Conservation (phyloP, 2,329 filamentous ascomycete species). For the Penicillium glabrum region DNA sequence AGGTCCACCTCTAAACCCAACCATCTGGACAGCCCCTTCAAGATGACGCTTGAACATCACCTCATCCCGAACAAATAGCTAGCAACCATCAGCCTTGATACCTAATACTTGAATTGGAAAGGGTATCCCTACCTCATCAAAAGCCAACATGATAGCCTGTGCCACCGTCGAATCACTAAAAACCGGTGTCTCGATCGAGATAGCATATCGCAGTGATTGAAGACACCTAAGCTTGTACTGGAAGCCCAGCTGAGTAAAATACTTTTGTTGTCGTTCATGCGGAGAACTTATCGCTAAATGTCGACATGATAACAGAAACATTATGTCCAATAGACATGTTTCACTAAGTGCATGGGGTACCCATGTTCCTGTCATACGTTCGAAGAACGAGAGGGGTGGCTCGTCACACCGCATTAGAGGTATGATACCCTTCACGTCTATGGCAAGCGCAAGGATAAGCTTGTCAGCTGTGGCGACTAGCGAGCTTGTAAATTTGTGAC, state of each 20-base stretch:
- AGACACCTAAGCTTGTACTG: slow-evolving; percentile 6
- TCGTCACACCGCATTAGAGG: slow-evolving; percentile 11
- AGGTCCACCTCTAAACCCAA: slow-evolving; percentile 5
- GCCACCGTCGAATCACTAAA: slow-evolving; percentile 17
- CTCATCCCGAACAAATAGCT: slow-evolving; percentile 8
- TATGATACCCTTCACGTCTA: slow-evolving; percentile 8
- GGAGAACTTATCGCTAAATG: slow-evolving; percentile 10
- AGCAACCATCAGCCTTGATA: neutral
- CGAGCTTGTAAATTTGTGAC: rapidly evolving
- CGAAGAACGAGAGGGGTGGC: neutral
- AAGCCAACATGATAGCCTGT: slow-evolving; percentile 22
- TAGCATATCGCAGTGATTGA: neutral
- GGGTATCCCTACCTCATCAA: slow-evolving; percentile 16
- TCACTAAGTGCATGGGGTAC: slow-evolving; percentile 14
- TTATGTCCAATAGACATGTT: slow-evolving; percentile 11
- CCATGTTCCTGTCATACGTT: slow-evolving; percentile 7
- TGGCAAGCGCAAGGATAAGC: neutral
- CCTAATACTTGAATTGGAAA: neutral
- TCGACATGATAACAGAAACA: slow-evolving; percentile 17
- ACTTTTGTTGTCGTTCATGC: neutral
- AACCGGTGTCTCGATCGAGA: slow-evolving; percentile 7
- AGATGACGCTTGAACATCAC: slow-evolving; percentile 11
- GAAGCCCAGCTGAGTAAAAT: slow-evolving; percentile 1
- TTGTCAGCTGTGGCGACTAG: neutral
- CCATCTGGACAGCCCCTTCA: slow-evolving; percentile 9